A percentile compares a stretch with the other conserved stretches of the same genome.
Evolutionary conservation across 352 stramenopile genomes (phyloP).

Genomic region (Phytophthora citrophthora): DNA sequence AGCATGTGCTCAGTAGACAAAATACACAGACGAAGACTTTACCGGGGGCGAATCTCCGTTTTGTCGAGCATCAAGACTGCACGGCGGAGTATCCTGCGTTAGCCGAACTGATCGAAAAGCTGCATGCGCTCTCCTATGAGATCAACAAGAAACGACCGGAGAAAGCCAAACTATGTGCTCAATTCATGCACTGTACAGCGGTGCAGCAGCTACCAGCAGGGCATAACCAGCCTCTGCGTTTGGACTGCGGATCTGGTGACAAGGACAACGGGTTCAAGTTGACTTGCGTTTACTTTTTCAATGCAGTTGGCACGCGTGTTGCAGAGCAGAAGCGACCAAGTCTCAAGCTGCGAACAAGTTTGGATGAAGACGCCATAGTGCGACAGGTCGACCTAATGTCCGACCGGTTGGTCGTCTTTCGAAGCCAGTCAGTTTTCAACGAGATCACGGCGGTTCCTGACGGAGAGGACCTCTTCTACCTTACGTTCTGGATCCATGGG

Average conservation of each 20-base stretch:
- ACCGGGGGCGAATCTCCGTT: constrained; percentile 51
- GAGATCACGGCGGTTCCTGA: constrained; percentile 55
- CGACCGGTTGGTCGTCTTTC: constrained; percentile 75
- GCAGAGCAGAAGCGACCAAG: constrained; percentile 17
- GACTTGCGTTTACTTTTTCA: constrained; percentile 79
- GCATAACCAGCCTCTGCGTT: constrained; percentile 56
- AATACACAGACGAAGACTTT: constrained; percentile 4
- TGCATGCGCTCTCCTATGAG: constrained; percentile 81
- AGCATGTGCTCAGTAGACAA: constrained; percentile 23
- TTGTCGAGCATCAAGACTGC: constrained; percentile 68
- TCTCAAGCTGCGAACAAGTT: constrained; percentile 44
- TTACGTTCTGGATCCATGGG: constrained; percentile 90
- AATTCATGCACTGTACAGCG: constrained; percentile 71
- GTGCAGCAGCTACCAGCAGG: constrained; percentile 52
- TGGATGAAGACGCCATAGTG: constrained; percentile 36
- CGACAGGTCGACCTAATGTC: constrained; percentile 35
- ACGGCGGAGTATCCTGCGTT: constrained; percentile 67
- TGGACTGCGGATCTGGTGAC: constrained; percentile 72
- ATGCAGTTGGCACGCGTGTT: constrained; percentile 17
- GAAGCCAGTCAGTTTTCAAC: constrained; percentile 73
- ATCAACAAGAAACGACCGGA: constrained; percentile 75
- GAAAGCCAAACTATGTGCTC: constrained; percentile 58
- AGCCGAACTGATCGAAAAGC: constrained; percentile 73
- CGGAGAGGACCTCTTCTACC: constrained; percentile 52
- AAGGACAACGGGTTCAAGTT: constrained; percentile 85